phyloP scores from a whole-genome alignment of 805 yeast species.

The Metschnikowia similis region DNA sequence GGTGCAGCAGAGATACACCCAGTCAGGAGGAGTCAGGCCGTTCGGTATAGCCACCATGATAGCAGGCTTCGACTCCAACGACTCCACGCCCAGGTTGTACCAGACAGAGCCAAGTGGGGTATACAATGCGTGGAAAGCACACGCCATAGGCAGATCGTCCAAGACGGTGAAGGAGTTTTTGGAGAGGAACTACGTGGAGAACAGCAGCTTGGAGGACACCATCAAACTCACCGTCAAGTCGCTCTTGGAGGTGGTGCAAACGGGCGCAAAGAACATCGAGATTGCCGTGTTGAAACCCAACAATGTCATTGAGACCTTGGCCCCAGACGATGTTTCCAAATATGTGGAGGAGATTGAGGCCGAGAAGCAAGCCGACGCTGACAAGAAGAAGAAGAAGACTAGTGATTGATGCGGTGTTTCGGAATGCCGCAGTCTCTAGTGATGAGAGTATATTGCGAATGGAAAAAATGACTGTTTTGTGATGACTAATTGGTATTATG shows the following conservation, averaged over 20 bases:
- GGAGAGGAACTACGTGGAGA: constrained; percentile 78
- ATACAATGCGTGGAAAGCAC: constrained; percentile 96
- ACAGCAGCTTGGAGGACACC: constrained; percentile 62
- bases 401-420: constrained; percentile 1
- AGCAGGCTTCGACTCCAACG: constrained; percentile 92
- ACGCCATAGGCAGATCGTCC: constrained; percentile 91
- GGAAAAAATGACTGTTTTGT: not conserved
- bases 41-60: constrained; percentile 93
- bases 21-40: constrained; percentile 97
- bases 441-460: not conserved
- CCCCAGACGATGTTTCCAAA: constrained; percentile 66
- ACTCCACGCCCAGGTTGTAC: constrained; percentile 73
- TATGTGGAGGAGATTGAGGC: constrained; percentile 80
- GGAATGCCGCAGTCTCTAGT: not conserved
- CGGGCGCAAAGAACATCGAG: constrained; percentile 96
- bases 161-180: constrained; percentile 94
- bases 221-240: constrained; percentile 80
- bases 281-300: constrained; percentile 80
- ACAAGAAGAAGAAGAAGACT: constrained; percentile 52
- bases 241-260: constrained; percentile 92
- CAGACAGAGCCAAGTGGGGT: constrained; percentile 98
- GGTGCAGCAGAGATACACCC: constrained; percentile 94
- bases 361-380: constrained; percentile 81
- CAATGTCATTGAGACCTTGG: constrained; percentile 51
- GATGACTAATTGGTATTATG: not conserved